Conservation (phyloP, 78 protist species). For the Fonticula alba region DNA sequence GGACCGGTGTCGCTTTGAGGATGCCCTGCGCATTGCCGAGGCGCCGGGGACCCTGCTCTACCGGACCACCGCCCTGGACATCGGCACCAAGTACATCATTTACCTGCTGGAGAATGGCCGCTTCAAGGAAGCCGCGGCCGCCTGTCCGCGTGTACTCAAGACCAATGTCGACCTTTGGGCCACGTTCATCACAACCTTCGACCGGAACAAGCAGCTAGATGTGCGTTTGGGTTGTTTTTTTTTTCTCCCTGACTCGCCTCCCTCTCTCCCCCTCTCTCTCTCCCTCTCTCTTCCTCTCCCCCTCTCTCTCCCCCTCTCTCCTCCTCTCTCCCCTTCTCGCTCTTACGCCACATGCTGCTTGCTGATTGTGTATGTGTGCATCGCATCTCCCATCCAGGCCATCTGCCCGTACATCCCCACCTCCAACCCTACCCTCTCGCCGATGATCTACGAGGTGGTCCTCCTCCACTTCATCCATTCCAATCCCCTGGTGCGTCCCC, state of each 20-base stretch:
- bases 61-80: conserved; percentile 11
- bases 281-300: no score
- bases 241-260: background rate
- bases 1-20: conserved; percentile 16
- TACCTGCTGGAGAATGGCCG: background rate
- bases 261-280: background rate
- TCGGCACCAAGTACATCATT: conserved; percentile 40
- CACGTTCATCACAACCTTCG: no score
- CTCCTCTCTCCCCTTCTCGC: no score
- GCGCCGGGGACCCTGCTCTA: background rate
- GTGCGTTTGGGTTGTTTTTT: no score
- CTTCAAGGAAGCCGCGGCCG: background rate
- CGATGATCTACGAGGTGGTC: conserved; percentile 34
- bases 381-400: no score
- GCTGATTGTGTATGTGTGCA: no score
- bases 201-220: no score
- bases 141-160: no score
- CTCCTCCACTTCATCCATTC: conserved; percentile 24
- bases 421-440: conserved; percentile 17
- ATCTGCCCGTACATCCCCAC: conserved; percentile 44
- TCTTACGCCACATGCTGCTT: no score
- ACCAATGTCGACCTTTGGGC: no score
- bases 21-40: background rate
- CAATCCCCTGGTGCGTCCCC: background rate
- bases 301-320: no score